Conservation (phyloP, 2,329 filamentous ascomycete species). For the Drechmeria coniospora region DNA sequence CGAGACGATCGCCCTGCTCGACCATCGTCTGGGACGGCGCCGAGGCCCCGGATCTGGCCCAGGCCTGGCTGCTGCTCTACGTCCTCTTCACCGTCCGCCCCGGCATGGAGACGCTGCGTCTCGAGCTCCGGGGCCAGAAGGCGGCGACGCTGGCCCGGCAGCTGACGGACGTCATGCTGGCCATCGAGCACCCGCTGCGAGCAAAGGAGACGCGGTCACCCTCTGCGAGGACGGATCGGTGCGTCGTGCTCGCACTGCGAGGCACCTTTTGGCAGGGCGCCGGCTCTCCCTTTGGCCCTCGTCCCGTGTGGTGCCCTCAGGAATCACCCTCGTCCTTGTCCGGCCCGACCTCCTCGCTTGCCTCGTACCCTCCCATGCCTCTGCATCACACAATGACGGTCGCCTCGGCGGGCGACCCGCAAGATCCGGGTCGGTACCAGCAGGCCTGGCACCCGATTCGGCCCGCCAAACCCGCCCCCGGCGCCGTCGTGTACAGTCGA, state of each 20-base stretch:
- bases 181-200: constrained; percentile 29
- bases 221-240: constrained; percentile 11
- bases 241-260: constrained; percentile 28
- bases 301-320: constrained; percentile 43
- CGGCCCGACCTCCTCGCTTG: constrained; percentile 17
- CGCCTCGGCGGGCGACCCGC: constrained; percentile 21
- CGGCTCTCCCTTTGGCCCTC: constrained; percentile 49
- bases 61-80: constrained; percentile 38
- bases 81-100: constrained; percentile 35
- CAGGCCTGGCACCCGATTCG: constrained; percentile 57
- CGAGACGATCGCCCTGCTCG: constrained; percentile 34
- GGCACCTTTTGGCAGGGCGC: constrained; percentile 57
- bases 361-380: constrained; percentile 32
- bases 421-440: constrained; percentile 22
- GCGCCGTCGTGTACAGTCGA: constrained; percentile 59
- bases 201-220: constrained; percentile 14
- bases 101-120: constrained; percentile 30
- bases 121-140: constrained; percentile 25
- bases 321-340: constrained; percentile 22
- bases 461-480: constrained; percentile 54
- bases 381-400: constrained; percentile 29
- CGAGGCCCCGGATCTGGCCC: constrained; percentile 27
- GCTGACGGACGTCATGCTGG: constrained; percentile 31
- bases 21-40: constrained; percentile 26
- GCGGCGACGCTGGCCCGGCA: constrained; percentile 21